Percentiles rank a stretch among this genome's conserved stretches.
Conservation (phyloP, 768 basidiomycete genomes). For the Thelephora aurantiotincta region DNA sequence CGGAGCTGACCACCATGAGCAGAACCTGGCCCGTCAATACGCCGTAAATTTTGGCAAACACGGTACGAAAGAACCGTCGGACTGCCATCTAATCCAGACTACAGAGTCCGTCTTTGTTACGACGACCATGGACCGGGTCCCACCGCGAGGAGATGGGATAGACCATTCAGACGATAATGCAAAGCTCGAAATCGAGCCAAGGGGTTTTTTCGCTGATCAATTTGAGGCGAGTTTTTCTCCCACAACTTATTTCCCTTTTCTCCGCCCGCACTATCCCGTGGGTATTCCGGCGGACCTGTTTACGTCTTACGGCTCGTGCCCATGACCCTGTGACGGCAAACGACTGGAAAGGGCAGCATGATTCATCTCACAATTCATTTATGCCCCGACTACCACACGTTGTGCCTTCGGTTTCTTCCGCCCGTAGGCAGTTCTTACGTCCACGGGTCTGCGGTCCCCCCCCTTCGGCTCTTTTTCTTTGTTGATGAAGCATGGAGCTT, state of each 20-base stretch:
- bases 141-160: slow-evolving; percentile 14
- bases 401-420: no score
- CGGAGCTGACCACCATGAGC: not conserved
- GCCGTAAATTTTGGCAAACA: slow-evolving; percentile 58
- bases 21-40: slow-evolving; percentile 81
- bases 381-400: no score
- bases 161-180: slow-evolving; percentile 21
- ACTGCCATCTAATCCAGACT: not conserved
- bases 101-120: slow-evolving; percentile 33
- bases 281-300: not conserved
- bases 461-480: no score
- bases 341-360: no score
- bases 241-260: no score
- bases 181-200: slow-evolving; percentile 35
- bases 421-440: no score
- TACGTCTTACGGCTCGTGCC: no score
- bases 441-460: no score
- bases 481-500: no score
- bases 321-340: no score
- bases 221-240: slow-evolving; percentile 45
- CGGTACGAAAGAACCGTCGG: slow-evolving; percentile 13
- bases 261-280: no score
- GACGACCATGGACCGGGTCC: slow-evolving; percentile 19
- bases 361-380: no score
- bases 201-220: slow-evolving; percentile 93